phyloP scores from a whole-genome alignment of 2,329 filamentous ascomycete species.

The Colletotrichum graminicola region DNA sequence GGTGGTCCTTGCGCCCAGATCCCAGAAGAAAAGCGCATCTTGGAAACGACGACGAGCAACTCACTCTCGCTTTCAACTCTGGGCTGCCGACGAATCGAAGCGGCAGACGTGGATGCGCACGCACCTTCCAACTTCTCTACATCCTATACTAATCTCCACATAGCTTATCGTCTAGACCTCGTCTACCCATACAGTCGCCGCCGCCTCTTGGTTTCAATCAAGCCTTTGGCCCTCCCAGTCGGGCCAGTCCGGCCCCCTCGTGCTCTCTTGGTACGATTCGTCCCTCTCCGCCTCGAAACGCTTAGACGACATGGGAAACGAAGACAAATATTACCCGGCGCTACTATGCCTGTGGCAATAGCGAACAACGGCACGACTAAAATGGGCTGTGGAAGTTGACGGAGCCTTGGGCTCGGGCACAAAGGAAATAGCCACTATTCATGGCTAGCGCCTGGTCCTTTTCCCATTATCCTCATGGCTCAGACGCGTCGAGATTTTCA shows the following conservation, averaged over 20 bases:
- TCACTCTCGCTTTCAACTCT: neutral
- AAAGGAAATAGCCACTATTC: slow-evolving; percentile 22
- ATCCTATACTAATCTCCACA: slow-evolving; percentile 32
- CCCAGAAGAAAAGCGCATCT: slow-evolving; percentile 21
- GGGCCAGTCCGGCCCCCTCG: neutral
- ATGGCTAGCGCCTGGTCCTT: slow-evolving; percentile 5
- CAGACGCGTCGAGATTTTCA: neutral
- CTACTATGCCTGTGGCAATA: neutral
- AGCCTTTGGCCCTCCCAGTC: slow-evolving; percentile 14
- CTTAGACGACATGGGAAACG: neutral
- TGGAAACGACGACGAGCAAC: slow-evolving; percentile 19
- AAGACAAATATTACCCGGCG: neutral
- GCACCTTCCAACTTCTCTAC: slow-evolving; percentile 20
- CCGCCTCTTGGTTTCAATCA: slow-evolving; percentile 11
- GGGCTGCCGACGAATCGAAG: slow-evolving; percentile 2
- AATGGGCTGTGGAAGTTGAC: slow-evolving; percentile 3
- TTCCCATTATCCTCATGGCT: slow-evolving; percentile 12
- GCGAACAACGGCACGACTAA: slow-evolving; percentile 20
- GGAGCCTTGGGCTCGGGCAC: slow-evolving; percentile 23
- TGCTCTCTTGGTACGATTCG: neutral
- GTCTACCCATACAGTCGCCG: neutral
- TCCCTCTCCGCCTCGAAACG: neutral
- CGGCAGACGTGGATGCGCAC: slow-evolving; percentile 2
- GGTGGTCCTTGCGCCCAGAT: slow-evolving; percentile 29
- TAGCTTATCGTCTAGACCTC: slow-evolving; percentile 17